These are phyloP conservation scores for Apiospora marii DNA, from an alignment of 2,329 filamentous ascomycete genomes.

Conservation along the genomic window DNA sequence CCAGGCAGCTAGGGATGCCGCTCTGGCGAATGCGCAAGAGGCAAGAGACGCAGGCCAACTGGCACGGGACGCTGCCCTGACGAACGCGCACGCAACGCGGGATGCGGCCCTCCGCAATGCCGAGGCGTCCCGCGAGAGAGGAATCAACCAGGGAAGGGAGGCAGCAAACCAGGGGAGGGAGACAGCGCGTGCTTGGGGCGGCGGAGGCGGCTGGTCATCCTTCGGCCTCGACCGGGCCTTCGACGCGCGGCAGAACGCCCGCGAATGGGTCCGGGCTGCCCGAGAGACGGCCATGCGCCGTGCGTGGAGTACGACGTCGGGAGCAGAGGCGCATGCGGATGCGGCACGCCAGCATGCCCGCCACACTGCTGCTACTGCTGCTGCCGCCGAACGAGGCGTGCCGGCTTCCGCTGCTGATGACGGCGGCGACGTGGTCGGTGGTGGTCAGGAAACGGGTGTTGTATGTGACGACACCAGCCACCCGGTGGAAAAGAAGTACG, in stretches of 20 bases:
- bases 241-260: slow-evolving; percentile 6
- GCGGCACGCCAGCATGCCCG: not conserved
- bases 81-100: not conserved
- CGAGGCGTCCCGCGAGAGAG: not conserved
- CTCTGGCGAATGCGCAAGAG: not conserved
- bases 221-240: slow-evolving; percentile 14
- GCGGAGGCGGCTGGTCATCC: not conserved
- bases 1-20: not conserved
- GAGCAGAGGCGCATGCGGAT: not conserved
- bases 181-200: not conserved
- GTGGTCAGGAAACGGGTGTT: not conserved
- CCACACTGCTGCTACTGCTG: not conserved
- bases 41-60: not conserved
- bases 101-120: not conserved
- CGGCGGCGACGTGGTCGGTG: not conserved
- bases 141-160: not conserved
- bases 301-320: slow-evolving; percentile 8
- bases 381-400: not conserved
- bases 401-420: not conserved
- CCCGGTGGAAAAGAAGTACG: slow-evolving; percentile 47
- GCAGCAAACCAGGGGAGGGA: not conserved
- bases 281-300: slow-evolving; percentile 4
- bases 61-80: not conserved
- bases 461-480: slow-evolving; percentile 27
- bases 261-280: slow-evolving; percentile 3